A percentile compares a stretch with the other conserved stretches of the same genome.
These are phyloP conservation scores for Colletotrichum filicis DNA, from an alignment of 2,329 filamentous ascomycete genomes.

Conservation along the genomic window DNA sequence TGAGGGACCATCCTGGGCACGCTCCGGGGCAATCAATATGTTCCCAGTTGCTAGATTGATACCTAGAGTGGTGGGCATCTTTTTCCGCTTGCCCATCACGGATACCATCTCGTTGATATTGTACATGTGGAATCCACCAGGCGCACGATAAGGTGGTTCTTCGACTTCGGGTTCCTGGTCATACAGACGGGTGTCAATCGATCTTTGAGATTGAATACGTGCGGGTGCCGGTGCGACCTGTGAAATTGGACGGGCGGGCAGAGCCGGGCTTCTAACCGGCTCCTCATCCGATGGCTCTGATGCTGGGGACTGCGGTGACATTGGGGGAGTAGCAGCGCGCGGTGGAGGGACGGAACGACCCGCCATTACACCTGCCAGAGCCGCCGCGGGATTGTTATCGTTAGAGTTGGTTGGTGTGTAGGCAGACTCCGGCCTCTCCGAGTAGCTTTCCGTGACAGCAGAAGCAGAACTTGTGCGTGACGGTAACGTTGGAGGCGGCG, in stretches of 20 bases:
- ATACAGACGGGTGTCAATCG: conserved; percentile 35
- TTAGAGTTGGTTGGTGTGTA: conserved; percentile 39
- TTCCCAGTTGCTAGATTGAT: conserved; percentile 89
- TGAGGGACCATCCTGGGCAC: conserved; percentile 81
- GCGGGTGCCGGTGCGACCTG: conserved; percentile 31
- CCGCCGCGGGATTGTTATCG: conserved; percentile 59
- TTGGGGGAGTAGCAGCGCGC: conserved; percentile 60
- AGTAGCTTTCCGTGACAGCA: conserved; percentile 5
- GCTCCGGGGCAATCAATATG: conserved; percentile 92
- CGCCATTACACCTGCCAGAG: conserved; percentile 67
- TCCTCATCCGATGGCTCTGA: conserved; percentile 45
- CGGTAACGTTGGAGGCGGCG: conserved; percentile 46
- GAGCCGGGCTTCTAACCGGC: conserved; percentile 47
- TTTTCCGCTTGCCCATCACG: conserved; percentile 96
- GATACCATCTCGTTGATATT: conserved; percentile 98
- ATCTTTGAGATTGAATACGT: conserved; percentile 38
- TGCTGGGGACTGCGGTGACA: conserved; percentile 39
- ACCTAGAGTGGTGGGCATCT: conserved; percentile 97
- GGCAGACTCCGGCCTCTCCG: conserved; percentile 26
- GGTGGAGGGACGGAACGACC: conserved; percentile 50
- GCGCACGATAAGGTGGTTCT: conserved; percentile 46
- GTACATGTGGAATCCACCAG: conserved; percentile 91
- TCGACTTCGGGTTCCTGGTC: conserved; percentile 40
- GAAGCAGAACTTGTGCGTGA: conserved; percentile 31
- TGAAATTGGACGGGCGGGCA: conserved; percentile 48